Conservation (phyloP, 768 basidiomycete genomes). For the Calocybe cyanea region DNA sequence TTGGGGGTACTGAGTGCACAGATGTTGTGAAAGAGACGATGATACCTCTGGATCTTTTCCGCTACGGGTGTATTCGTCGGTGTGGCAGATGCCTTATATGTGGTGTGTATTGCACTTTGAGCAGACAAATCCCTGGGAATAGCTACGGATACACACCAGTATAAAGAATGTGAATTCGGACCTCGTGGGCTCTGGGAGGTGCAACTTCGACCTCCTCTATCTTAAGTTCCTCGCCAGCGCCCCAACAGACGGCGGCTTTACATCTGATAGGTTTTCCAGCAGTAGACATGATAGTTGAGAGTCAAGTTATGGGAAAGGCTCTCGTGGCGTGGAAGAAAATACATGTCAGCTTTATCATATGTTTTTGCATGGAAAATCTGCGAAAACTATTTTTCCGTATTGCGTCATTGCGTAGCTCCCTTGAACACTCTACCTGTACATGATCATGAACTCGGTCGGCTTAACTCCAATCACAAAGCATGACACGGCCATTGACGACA, state of each 20-base stretch:
- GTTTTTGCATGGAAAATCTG: constrained; percentile 1
- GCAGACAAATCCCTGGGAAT: neutral
- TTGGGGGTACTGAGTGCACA: neutral
- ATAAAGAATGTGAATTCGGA: constrained; percentile 88
- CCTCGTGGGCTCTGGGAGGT: constrained; percentile 87
- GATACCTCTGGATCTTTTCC: constrained; percentile 91
- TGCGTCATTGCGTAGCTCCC: too few relatives aligned
- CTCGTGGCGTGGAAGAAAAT: neutral
- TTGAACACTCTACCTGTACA: too few relatives aligned
- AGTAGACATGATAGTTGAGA: constrained; percentile 59
- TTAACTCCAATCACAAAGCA: too few relatives aligned
- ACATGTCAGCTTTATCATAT: neutral
- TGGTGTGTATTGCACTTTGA: constrained; percentile 7
- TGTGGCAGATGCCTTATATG: constrained; percentile 84
- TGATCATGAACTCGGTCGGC: too few relatives aligned
- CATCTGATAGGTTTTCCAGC: constrained; percentile 77
- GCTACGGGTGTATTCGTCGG: constrained; percentile 95
- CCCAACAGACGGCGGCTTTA: constrained; percentile 97
- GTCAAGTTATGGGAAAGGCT: neutral
- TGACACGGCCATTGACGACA: constrained; percentile 8
- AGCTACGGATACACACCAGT: constrained; percentile 54
- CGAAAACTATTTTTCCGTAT: constrained; percentile 3
- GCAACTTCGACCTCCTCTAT: constrained; percentile 93
- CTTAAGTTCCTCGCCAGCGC: constrained; percentile 77
- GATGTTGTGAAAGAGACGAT: constrained; percentile 1